Conservation (phyloP, 2,329 filamentous ascomycete genomes). For the Fusarium scirpi region DNA sequence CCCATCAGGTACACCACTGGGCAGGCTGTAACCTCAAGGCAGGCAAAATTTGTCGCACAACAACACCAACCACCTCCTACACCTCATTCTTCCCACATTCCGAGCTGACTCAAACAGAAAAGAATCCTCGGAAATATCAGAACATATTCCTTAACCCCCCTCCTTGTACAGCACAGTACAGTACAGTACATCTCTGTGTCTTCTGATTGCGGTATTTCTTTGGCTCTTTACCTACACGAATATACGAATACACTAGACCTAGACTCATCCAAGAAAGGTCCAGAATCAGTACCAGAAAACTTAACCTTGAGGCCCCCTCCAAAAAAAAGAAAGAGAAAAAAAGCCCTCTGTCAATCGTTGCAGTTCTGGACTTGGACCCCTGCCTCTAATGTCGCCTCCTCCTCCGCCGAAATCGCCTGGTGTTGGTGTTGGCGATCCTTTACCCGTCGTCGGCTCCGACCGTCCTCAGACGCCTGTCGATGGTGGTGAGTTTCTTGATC, state of each 20-base stretch:
- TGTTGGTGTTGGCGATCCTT: not conserved
- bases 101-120: not conserved
- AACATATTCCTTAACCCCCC: not conserved
- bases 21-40: not conserved
- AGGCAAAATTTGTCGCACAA: slow-evolving; percentile 29
- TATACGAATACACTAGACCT: not conserved
- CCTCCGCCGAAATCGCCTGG: slow-evolving; percentile 8
- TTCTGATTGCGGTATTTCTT: slow-evolving; percentile 9
- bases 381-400: slow-evolving; percentile 30
- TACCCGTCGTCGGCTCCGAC: slow-evolving; percentile 38
- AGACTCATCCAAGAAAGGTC: slow-evolving; percentile 8
- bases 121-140: not conserved
- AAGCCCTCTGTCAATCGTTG: slow-evolving; percentile 16
- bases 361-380: slow-evolving; percentile 26
- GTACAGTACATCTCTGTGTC: not conserved
- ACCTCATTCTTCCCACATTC: slow-evolving; percentile 7
- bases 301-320: slow-evolving; percentile 26
- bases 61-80: not conserved
- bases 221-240: not conserved
- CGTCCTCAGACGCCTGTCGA: slow-evolving; percentile 20
- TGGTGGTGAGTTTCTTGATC: slow-evolving; percentile 14
- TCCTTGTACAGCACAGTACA: not conserved
- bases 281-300: slow-evolving; percentile 13
- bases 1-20: not conserved
- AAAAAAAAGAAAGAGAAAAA: slow-evolving; percentile 11